Conservation (phyloP, 2,329 filamentous ascomycete genomes). For the Alternaria triticimaculans region DNA sequence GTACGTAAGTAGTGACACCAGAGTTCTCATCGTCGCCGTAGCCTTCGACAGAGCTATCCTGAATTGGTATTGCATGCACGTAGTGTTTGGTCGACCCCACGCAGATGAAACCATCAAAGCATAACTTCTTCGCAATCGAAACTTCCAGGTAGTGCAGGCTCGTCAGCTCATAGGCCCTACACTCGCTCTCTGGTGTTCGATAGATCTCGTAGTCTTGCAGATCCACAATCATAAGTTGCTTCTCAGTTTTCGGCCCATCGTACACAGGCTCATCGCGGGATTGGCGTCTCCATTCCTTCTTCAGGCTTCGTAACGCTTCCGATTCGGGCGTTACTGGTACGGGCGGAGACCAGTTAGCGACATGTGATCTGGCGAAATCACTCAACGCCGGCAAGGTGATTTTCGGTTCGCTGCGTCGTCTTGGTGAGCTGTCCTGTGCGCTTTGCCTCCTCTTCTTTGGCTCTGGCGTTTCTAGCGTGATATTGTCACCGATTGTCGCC, state of each 20-base stretch:
- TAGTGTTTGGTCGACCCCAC: conserved; percentile 54
- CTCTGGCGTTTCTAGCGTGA: neutral
- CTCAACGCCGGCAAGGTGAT: neutral
- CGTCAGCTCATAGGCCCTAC: conserved; percentile 7
- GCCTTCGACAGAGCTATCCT: conserved; percentile 68
- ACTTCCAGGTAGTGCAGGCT: conserved; percentile 24
- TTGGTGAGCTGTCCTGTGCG: neutral
- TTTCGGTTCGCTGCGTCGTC: neutral
- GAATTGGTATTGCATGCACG: conserved; percentile 64
- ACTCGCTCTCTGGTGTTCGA: neutral
- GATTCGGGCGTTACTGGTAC: conserved; percentile 10
- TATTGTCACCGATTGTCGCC: neutral
- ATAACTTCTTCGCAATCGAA: conserved; percentile 16
- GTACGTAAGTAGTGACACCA: conserved; percentile 68
- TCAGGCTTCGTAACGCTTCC: conserved; percentile 10
- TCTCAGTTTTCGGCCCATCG: conserved; percentile 4
- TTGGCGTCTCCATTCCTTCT: conserved; percentile 13
- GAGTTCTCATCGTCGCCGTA: conserved; percentile 63
- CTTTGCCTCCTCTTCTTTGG: neutral
- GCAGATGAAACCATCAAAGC: conserved; percentile 52
- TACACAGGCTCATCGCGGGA: neutral
- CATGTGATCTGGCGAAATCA: conserved; percentile 20
- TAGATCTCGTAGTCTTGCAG: conserved; percentile 37
- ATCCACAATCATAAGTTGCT: conserved; percentile 21
- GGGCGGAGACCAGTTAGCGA: conserved; percentile 16